Base-by-base conservation (phyloP, 2,329 filamentous ascomycete genomes). In the Pyrenochaeta sp. region DNA sequence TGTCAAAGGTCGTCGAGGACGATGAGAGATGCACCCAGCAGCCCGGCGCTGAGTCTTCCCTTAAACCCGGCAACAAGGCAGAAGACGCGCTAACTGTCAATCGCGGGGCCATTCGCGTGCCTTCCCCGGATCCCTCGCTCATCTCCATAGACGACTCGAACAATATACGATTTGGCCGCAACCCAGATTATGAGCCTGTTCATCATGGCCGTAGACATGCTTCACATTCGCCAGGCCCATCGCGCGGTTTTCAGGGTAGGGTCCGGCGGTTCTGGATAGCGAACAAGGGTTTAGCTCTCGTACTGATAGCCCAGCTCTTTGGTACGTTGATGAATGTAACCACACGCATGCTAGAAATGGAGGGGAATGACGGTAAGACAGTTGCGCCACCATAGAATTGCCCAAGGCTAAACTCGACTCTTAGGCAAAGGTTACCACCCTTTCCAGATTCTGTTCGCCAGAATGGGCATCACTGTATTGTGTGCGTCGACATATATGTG, bases 301-400 rank as follows among this genome's bases (percentile, higher is more conserved):
- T 97, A 37, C 79, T 92, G 15, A 56, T 88, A 2, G 85, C 91
- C 0, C 92, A 96, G 74, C 79, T 95, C 31, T 97, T 97, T 64
- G 91, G 89, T 1, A 87, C 89, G 0, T 76, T 90, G 46, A 97
- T 97, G 93, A 96, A 95, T 72, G 85, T 96, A 9, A 87, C 87
- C 35, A 90, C 91, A 0, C 83, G 92, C 17, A 74, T 94, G 10
- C 79, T 97, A 33, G 91, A 96, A 71, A 81, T 84, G 31, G 80
- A 86, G 61, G 85, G 85, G 10, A 81, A 89, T 15, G 81, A 90
- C 60, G 88, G 74, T 68, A 69, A 7, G 40, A 20, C 7, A 10
- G 11, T 39, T n/a, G 36, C 14, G 14, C 18, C 20, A 14, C 10
- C 14, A n/a, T 23, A 7, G 10, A 11, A 9, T 39, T 21, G 4